Evolutionary conservation across 257 asterid species (phyloP), one percentile per base, ranked within the genome.

Genomic region (Nicotiana obtusifolia): DNA sequence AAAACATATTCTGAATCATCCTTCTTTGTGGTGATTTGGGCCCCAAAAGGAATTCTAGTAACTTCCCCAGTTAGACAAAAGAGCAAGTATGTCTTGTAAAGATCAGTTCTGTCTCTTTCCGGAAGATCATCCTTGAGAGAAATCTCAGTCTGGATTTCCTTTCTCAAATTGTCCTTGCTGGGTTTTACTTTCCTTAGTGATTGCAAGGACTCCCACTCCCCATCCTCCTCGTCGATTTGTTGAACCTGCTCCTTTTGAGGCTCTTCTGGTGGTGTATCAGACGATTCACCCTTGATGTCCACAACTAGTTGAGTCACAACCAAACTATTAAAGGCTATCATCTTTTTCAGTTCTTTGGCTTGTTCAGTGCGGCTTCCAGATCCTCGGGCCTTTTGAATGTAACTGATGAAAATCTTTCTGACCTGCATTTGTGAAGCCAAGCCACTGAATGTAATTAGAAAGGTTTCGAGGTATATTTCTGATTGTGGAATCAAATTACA

Each of bases 1-100:
- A 89, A 84, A 44, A 89, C 87, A 84, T 89, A 96, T 84, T 96
- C 98, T 0, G 94, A 87, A 77, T 93, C 99, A 22, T 96, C 99
- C 90, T 88, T 90, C 92, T 96, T 89, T 20, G 93, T 87, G 19
- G 89, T 89, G 82, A 92, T 88, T 81, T 90, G 94, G 79, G 90
- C 94, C 41, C 98, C 98, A 65, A 96, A 89, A 26, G 97, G 97
- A 17, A 94, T 87, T 64, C 86, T 85, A n/a, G 90, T 92, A 56
- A 92, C 97, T 89, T 94, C 93, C 81, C 99, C 99, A 16, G 97
- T 94, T 68, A 93, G 84, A 89, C 99, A 96, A 81, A 59, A 96
- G 71, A 90, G 88, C 84, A 96, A 85, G 88, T 93, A 96, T 47
- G 98, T 93, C 90, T 93, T 96, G 90, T 96, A 96, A 59, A 94